phyloP scores from a whole-genome alignment of 2,329 filamentous ascomycete genomes.

The Colletotrichum viniferum region DNA sequence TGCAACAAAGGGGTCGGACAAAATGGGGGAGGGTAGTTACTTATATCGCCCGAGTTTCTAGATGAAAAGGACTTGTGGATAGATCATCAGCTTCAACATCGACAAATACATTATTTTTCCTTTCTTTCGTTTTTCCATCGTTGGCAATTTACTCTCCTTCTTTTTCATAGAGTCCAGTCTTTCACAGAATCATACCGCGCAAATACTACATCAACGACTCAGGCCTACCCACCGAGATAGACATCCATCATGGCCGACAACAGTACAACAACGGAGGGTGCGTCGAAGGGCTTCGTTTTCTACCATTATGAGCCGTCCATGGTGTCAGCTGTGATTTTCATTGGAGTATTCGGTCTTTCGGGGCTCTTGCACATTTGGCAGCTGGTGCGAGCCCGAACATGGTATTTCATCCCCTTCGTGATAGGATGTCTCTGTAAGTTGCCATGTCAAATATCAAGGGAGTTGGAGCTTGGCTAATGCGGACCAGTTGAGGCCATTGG shows the following conservation, averaged over 20 bases:
- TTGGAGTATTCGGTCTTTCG: slow-evolving; percentile 43
- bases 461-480: background rate
- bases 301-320: slow-evolving; percentile 55
- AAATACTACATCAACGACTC: background rate
- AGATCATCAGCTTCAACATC: background rate
- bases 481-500: slow-evolving; percentile 50
- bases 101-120: background rate
- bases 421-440: slow-evolving; percentile 57
- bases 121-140: background rate
- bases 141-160: background rate
- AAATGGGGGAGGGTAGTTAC: background rate
- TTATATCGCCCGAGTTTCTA: background rate
- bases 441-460: slow-evolving; percentile 3
- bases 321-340: slow-evolving; percentile 45
- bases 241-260: background rate
- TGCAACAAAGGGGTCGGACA: background rate
- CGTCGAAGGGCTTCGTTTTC: slow-evolving; percentile 21
- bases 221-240: background rate
- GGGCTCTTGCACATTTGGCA: slow-evolving; percentile 43
- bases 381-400: slow-evolving; percentile 44
- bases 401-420: slow-evolving; percentile 58
- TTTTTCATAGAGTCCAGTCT: background rate
- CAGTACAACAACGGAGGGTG: background rate
- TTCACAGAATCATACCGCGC: background rate
- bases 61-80: background rate